Base-by-base conservation (phyloP, 2,329 filamentous ascomycete genomes). In the Alternaria ethzedia region DNA sequence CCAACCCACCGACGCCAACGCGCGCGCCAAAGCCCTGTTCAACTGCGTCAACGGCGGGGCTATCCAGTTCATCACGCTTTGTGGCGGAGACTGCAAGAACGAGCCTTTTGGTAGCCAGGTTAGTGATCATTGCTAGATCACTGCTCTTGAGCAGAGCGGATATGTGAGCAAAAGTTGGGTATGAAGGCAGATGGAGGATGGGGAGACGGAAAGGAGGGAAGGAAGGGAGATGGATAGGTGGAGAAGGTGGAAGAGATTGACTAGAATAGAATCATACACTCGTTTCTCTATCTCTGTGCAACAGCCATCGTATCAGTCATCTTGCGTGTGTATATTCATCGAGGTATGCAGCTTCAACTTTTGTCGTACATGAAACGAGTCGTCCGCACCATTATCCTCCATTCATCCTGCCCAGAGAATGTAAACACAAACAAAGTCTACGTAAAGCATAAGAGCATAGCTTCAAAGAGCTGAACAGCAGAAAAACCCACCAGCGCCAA, bases 401-500 rank as follows among this genome's bases (percentile, higher is more conserved):
- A 6, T 28, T 47, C 26, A 5, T 23, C 10, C 25, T 36, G 25
- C 17, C 30, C 11, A 2, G 12, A 20, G n/a, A 20, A 17, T 43
- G 21, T 52, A 21, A n/a, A 4, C 49, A 32, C 13, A 25, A 11
- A n/a, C 2, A 41, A 23, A 36, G 4, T 25, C 20, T 41, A n/a
- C 12, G 5, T 23, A 30, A 20, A 41, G 41, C 55, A 56, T 52
- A 26, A 32, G 21, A 51, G 10, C 57, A 61, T 41, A 15, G 23
- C 17, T 44, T 13, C 45, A n/a, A 55, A 17, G 32, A 55, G 25
- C 54, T 32, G 8, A 26, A 50, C 47, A 61, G 12, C 7, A 41
- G 3, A 50, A 6, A 8, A 8, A 7, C 21, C 60, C 47, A 36
- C 59, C 58, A 61, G 62, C 58, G 51, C 61, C 57, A 43, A 51